Conservation (phyloP, 2,329 filamentous ascomycete genomes). For the Alternaria solani region DNA sequence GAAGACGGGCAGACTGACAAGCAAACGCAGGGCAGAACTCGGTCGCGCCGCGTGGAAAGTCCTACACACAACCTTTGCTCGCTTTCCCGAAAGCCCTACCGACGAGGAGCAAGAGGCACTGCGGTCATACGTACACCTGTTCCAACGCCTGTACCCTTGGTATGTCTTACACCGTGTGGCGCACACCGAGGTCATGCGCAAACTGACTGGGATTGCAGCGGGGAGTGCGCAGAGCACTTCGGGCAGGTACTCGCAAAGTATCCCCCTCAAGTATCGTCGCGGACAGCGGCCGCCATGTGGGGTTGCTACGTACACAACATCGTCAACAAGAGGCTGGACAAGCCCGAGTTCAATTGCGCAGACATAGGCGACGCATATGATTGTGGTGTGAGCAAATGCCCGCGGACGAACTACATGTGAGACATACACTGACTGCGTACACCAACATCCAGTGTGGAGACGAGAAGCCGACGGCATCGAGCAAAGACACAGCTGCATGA, state of each 20-base stretch:
- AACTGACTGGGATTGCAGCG: conserved; percentile 54
- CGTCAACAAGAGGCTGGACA: conserved; percentile 68
- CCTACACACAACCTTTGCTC: conserved; percentile 71
- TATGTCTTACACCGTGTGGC: conserved; percentile 43
- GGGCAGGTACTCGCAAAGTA: conserved; percentile 67
- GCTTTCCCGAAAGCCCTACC: conserved; percentile 70
- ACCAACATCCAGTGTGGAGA: conserved; percentile 57
- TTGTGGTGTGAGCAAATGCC: conserved; percentile 53
- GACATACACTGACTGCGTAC: conserved; percentile 1
- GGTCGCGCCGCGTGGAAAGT: conserved; percentile 72
- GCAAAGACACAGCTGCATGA: conserved; percentile 29
- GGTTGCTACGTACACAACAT: conserved; percentile 72
- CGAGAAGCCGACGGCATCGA: conserved; percentile 53
- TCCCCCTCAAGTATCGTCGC: conserved; percentile 69
- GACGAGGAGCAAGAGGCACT: conserved; percentile 67
- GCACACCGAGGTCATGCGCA: conserved; percentile 26
- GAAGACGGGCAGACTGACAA: conserved; percentile 29
- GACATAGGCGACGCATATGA: conserved; percentile 73
- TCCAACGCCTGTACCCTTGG: conserved; percentile 71
- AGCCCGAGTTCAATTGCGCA: conserved; percentile 69
- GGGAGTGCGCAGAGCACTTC: conserved; percentile 72
- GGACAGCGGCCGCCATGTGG: conserved; percentile 70
- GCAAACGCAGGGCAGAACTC: conserved; percentile 63
- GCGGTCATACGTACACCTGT: conserved; percentile 68
- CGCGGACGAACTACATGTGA: conserved; percentile 3